A percentile compares a stretch with the other conserved stretches of the same genome.
Conservation (phyloP, 2,329 filamentous ascomycete genomes). For the Dothidotthia symphoricarpi region DNA sequence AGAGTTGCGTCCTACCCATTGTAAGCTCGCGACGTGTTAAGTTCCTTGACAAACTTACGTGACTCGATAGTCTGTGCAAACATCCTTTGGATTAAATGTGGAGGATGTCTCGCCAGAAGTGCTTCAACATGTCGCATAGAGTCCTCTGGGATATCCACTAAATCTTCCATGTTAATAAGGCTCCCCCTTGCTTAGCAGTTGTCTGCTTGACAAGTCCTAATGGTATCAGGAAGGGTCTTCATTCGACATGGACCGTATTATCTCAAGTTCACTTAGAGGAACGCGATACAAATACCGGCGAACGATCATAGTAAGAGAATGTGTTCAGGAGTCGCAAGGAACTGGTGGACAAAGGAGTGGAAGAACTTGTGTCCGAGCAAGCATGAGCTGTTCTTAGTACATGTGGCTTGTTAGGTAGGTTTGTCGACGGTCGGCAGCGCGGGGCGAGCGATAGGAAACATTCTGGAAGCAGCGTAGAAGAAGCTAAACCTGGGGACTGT, state of each 20-base stretch:
- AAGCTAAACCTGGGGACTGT: constrained; percentile 33
- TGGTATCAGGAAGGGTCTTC: too few species aligned
- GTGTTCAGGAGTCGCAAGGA: constrained; percentile 18
- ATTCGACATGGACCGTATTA: constrained; percentile 9
- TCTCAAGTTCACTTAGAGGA: too few species aligned
- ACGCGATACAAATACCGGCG: constrained; percentile 9
- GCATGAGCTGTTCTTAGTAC: constrained; percentile 35
- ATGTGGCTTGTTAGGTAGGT: constrained; percentile 32
- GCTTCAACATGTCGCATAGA: constrained; percentile 42
- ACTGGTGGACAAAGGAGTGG: constrained; percentile 31
- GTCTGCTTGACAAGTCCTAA: not conserved
- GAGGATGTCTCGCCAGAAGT: constrained; percentile 35
- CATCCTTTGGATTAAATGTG: constrained; percentile 40
- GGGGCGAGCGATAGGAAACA: constrained; percentile 36
- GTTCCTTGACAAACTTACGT: constrained; percentile 22
- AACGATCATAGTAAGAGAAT: constrained; percentile 8
- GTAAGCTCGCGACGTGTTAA: constrained; percentile 17
- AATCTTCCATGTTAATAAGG: constrained; percentile 34
- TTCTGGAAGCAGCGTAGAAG: constrained; percentile 41
- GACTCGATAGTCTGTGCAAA: constrained; percentile 39
- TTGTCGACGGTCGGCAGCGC: constrained; percentile 38
- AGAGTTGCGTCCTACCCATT: constrained; percentile 33
- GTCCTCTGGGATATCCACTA: constrained; percentile 37
- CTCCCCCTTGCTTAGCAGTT: constrained; percentile 11
- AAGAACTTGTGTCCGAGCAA: constrained; percentile 34